Evolutionary conservation across 257 asterid species (phyloP).

Genomic region (Solanum chilense): DNA sequence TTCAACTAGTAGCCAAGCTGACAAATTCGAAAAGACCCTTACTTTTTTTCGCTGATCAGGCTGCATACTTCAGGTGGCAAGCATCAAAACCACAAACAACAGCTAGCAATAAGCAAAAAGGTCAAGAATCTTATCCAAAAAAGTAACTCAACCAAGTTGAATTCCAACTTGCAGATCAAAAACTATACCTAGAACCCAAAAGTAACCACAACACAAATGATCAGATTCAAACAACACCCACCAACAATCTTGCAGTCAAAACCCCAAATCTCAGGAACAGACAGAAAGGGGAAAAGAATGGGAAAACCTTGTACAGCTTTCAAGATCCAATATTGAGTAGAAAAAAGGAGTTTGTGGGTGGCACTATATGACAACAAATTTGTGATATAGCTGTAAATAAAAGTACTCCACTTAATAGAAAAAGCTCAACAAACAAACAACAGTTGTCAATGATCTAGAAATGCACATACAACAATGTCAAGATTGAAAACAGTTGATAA

Average conservation of each 20-base stretch:
- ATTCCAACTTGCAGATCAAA: conserved; percentile 8
- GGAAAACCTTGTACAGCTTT: conserved; percentile 19
- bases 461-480: conserved; percentile 8
- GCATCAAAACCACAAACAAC: conserved; percentile 32
- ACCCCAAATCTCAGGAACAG: neutral
- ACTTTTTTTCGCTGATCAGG: conserved; percentile 82
- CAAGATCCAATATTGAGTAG: neutral
- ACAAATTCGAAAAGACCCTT: neutral
- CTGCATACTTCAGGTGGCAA: conserved; percentile 52
- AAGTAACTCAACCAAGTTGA: conserved; percentile 7
- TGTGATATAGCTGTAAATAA: conserved; percentile 17
- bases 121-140: conserved; percentile 18
- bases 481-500: conserved; percentile 4
- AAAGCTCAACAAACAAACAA: conserved; percentile 4
- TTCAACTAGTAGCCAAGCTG: neutral
- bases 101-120: neutral
- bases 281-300: neutral
- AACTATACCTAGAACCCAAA: conserved; percentile 1
- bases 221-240: conserved; percentile 18
- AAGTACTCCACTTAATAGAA: neutral
- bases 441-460: conserved; percentile 15
- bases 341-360: neutral
- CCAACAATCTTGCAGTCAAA: conserved; percentile 15
- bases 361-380: neutral
- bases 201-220: neutral